Evolutionary conservation across 345 rosid genomes (phyloP).

Genomic region (Gossypium arboreum): DNA sequence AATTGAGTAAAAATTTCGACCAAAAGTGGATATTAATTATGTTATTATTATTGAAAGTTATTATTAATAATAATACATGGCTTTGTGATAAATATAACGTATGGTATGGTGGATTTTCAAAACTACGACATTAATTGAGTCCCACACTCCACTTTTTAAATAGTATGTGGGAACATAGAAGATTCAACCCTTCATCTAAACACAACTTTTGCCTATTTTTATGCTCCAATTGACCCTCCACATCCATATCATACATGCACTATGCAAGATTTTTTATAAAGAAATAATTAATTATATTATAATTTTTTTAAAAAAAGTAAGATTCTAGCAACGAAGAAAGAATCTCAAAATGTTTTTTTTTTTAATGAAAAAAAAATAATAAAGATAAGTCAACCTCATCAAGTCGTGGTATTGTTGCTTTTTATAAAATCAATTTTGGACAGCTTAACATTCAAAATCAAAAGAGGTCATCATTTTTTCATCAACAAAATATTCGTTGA

Average conservation of each 20-base stretch:
- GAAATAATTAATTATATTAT: not conserved
- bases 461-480: not conserved
- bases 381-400: conserved; percentile 16
- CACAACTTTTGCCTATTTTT: not conserved
- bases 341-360: not conserved
- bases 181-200: conserved; percentile 2
- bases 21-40: not conserved
- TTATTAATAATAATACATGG: not conserved
- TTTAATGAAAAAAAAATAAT: not conserved
- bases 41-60: no score
- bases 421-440: conserved; percentile 24
- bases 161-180: not conserved
- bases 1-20: not conserved
- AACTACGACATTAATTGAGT: conserved; percentile 2
- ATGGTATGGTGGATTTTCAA: not conserved
- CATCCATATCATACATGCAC: not conserved
- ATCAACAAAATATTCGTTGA: not conserved
- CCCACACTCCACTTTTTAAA: conserved; percentile 15
- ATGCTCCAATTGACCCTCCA: conserved; percentile 3
- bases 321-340: not conserved
- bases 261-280: not conserved
- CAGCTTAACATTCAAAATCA: conserved; percentile 11
- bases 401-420: not conserved
- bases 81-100: not conserved
- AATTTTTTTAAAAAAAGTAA: no score